Evolutionary conservation across 106 monocot species (phyloP).

Genomic region (Platanthera zijinensis): DNA sequence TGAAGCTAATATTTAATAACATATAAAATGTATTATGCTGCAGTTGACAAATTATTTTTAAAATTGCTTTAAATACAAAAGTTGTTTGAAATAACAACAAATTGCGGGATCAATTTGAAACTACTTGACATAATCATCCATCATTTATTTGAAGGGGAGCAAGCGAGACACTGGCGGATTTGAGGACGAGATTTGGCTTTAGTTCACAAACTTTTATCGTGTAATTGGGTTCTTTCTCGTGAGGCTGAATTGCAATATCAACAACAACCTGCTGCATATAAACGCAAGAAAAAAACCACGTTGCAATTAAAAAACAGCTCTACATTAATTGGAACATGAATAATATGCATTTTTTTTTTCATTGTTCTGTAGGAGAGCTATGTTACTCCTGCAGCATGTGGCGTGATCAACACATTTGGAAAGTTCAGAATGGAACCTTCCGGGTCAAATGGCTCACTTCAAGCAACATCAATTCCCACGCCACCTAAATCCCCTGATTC

Average conservation of each 20-base stretch:
- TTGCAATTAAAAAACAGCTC: too few relatives aligned
- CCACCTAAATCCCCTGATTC: slow-evolving; percentile 78
- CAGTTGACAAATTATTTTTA: too few relatives aligned
- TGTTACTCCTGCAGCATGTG: slow-evolving; percentile 77
- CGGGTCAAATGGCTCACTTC: slow-evolving; percentile 82
- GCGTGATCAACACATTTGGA: slow-evolving; percentile 81
- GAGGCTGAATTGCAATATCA: slow-evolving; percentile 45
- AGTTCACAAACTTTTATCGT: slow-evolving; percentile 47
- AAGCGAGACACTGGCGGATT: too few relatives aligned
- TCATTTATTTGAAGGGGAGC: too few relatives aligned
- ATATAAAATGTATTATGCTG: too few relatives aligned
- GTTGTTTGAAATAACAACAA: too few relatives aligned
- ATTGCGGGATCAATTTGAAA: too few relatives aligned
- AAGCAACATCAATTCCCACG: slow-evolving; percentile 82
- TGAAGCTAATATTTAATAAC: too few relatives aligned
- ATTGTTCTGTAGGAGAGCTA: slow-evolving; percentile 69
- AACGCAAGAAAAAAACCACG: neutral
- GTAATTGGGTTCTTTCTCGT: slow-evolving; percentile 30
- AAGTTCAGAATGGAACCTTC: slow-evolving; percentile 69
- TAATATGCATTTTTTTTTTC: slow-evolving; percentile 53
- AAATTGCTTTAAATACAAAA: too few relatives aligned
- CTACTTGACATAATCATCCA: too few relatives aligned
- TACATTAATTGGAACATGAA: neutral
- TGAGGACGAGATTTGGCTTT: neutral
- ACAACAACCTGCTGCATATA: slow-evolving; percentile 33